Conservation (phyloP, 306 rosid genomes). For the Acacia acuminata region DNA sequence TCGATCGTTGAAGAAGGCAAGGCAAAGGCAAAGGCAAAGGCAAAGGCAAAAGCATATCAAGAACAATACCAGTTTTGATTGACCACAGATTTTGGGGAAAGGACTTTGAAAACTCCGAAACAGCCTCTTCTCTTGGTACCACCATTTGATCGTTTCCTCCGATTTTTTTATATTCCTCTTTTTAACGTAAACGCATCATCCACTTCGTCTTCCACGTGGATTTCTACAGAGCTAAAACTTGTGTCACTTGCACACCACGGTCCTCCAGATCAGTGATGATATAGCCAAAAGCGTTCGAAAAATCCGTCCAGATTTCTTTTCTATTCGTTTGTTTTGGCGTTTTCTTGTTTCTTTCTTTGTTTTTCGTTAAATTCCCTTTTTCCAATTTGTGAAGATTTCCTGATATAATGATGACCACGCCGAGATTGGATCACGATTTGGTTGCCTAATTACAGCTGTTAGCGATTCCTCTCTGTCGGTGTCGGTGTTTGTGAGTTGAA, state of each 20-base stretch:
- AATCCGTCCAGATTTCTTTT: constrained; percentile 34
- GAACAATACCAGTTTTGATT: constrained; percentile 46
- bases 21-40: not conserved
- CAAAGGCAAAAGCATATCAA: not conserved
- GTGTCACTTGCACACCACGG: constrained; percentile 22
- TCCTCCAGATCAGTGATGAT: constrained; percentile 52
- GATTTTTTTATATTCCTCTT: constrained; percentile 30
- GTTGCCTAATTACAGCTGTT: constrained; percentile 9
- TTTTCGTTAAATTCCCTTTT: not conserved
- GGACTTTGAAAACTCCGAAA: constrained; percentile 70
- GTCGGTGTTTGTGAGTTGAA: constrained; percentile 32
- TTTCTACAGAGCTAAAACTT: constrained; percentile 35
- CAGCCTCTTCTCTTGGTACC: constrained; percentile 51
- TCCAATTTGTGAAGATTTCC: constrained; percentile 17
- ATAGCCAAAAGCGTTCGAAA: not conserved
- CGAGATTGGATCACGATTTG: constrained; percentile 34
- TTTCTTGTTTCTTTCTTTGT: not conserved
- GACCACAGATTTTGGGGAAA: constrained; percentile 54
- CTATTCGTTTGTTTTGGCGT: not conserved
- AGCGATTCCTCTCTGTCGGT: constrained; percentile 27
- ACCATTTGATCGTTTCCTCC: constrained; percentile 46
- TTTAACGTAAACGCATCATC: constrained; percentile 14
- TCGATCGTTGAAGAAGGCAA: not conserved
- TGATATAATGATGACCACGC: constrained; percentile 38
- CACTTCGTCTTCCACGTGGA: constrained; percentile 45